Conservation (phyloP, 805 yeast species). For the Komagataella pastoris region DNA sequence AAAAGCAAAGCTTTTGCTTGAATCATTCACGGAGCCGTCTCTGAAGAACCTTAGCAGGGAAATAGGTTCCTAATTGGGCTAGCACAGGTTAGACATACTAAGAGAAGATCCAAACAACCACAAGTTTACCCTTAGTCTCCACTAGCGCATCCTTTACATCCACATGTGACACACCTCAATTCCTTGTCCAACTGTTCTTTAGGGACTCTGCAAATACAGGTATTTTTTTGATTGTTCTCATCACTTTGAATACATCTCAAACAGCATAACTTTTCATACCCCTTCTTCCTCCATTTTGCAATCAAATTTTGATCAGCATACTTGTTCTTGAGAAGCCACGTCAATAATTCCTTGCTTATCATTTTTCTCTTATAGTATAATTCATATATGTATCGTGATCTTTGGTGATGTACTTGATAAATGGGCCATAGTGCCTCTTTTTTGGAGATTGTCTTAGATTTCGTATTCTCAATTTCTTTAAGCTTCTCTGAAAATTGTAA, state of each 20-base stretch:
- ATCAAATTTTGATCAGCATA: constrained; percentile 59
- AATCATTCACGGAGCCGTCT: too few relatives aligned
- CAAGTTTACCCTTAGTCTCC: constrained; percentile 30
- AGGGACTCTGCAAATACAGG: constrained; percentile 85
- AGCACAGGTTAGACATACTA: too few relatives aligned
- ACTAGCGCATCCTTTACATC: constrained; percentile 77
- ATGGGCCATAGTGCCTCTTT: constrained; percentile 59
- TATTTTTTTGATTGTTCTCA: constrained; percentile 50
- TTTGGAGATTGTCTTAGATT: constrained; percentile 18
- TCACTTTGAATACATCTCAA: constrained; percentile 55
- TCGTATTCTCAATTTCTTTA: constrained; percentile 30
- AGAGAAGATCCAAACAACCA: too few relatives aligned
- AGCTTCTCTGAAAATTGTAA: constrained; percentile 43
- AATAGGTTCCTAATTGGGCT: too few relatives aligned
- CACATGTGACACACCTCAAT: constrained; percentile 65
- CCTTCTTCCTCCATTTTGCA: constrained; percentile 50
- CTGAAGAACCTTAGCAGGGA: too few relatives aligned
- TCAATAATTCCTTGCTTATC: constrained; percentile 55
- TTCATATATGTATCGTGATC: constrained; percentile 64
- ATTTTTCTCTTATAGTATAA: constrained; percentile 58
- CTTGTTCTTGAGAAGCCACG: constrained; percentile 56
- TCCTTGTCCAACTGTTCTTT: constrained; percentile 22
- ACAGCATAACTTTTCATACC: constrained; percentile 82
- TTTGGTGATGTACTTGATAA: constrained; percentile 55
- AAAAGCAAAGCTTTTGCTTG: too few relatives aligned